These are phyloP conservation scores for Mycena vitilis DNA, from an alignment of 768 basidiomycete species.

Conservation along the genomic window DNA sequence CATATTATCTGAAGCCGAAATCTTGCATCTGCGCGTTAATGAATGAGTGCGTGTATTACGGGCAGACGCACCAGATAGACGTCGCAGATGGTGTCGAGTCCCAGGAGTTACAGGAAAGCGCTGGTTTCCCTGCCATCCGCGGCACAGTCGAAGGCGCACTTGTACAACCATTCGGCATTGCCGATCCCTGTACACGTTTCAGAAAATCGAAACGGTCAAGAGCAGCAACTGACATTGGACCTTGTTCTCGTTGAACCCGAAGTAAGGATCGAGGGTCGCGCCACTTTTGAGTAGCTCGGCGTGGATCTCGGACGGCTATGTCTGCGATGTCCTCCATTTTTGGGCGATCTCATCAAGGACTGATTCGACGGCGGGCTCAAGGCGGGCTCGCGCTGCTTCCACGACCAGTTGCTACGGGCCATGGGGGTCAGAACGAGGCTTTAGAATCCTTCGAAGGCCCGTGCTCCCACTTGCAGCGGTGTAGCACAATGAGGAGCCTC, in stretches of 20 bases:
- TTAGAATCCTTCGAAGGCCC: not conserved
- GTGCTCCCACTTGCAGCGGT: not conserved
- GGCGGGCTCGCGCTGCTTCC: constrained; percentile 56
- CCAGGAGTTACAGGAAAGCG: constrained; percentile 67
- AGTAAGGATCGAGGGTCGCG: constrained; percentile 64
- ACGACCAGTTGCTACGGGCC: constrained; percentile 45
- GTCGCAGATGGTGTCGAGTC: constrained; percentile 76
- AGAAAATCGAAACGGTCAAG: not conserved
- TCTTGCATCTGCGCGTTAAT: constrained; percentile 30
- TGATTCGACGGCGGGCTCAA: constrained; percentile 35
- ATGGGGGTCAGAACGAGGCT: constrained; percentile 3
- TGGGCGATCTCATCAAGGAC: constrained; percentile 44
- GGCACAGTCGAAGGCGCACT: constrained; percentile 53
- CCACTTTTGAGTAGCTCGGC: constrained; percentile 61
- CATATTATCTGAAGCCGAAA: constrained; percentile 69
- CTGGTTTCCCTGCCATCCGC: constrained; percentile 35
- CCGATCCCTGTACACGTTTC: constrained; percentile 62
- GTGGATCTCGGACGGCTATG: constrained; percentile 70
- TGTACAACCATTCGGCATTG: constrained; percentile 75
- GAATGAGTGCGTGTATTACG: not conserved
- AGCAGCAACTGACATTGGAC: constrained; percentile 61
- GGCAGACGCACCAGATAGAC: constrained; percentile 62
- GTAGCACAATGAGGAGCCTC: too few species aligned
- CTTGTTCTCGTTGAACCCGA: constrained; percentile 68
- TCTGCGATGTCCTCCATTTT: constrained; percentile 50